Percentiles rank a stretch among this genome's conserved stretches.
Conservation (phyloP, 2,329 filamentous ascomycete genomes). For the Fusarium devonianum region DNA sequence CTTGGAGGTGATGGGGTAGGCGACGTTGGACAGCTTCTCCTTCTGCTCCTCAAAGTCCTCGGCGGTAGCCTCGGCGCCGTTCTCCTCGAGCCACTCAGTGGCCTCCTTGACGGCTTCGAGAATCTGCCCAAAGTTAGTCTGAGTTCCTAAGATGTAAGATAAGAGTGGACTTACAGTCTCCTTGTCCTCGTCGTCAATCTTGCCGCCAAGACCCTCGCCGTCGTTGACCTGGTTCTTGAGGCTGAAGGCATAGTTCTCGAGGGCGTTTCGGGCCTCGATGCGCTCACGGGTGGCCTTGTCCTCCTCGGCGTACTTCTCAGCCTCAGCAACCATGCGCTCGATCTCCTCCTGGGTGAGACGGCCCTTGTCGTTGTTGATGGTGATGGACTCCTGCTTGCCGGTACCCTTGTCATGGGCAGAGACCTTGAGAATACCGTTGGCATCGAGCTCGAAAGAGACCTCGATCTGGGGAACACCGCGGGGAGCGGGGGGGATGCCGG, state of each 20-base stretch:
- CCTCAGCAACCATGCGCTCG: constrained; percentile 98
- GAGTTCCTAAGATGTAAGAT: neutral
- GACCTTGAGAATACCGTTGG: constrained; percentile 98
- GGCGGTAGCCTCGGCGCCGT: constrained; percentile 80
- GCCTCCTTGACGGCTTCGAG: constrained; percentile 97
- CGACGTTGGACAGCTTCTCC: constrained; percentile 96
- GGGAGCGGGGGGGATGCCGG: constrained; percentile 91
- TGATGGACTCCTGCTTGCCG: constrained; percentile 96
- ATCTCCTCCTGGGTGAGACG: constrained; percentile 96
- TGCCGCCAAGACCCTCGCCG: constrained; percentile 93
- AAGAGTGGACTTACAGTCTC: constrained; percentile 73
- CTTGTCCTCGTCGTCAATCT: constrained; percentile 99
- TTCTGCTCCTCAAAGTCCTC: constrained; percentile 99
- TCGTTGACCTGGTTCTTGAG: constrained; percentile 99
- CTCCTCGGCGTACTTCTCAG: constrained; percentile 98
- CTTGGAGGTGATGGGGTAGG: constrained; percentile 99
- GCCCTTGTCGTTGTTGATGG: constrained; percentile 99
- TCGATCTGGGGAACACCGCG: constrained; percentile 98
- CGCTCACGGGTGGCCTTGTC: constrained; percentile 98
- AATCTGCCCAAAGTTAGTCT: constrained; percentile 64
- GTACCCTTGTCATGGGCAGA: constrained; percentile 97
- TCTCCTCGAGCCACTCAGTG: constrained; percentile 96
- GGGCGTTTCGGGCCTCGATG: constrained; percentile 93
- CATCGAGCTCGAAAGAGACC: constrained; percentile 96
- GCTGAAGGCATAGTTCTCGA: constrained; percentile 99